Base-by-base conservation (phyloP, 345 rosid species). In the Gossypium ekmanianum region DNA sequence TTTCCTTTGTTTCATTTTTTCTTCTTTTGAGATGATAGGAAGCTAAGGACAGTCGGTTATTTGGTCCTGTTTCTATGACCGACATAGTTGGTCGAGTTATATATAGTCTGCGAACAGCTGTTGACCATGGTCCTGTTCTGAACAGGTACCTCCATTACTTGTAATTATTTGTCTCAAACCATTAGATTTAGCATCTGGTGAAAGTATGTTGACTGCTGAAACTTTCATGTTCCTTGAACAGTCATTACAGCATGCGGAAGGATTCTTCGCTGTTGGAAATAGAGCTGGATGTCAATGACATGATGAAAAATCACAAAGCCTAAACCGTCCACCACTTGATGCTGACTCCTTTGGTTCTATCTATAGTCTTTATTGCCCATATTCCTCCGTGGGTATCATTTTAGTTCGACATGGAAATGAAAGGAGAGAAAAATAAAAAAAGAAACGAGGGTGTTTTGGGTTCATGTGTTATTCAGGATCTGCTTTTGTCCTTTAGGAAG, bases 241-340 rank as follows among this genome's bases (percentile, higher is more conserved):
- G 98, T 85, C 67, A 83, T 76, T 41, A 34, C 79, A 84, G 95
- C 87, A 81, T 83, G 89, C 77, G 51, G 72, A 79, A 74, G 84
- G 98, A 94, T 84, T 83, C 85, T 17, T 88, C 98, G n/a, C 85
- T 94, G 54, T 71, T 94, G 87, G 86, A 91, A 58, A 87, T 92
- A 61, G 98, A 92, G 81, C 84, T 94, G 83, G 98, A 94, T 54
- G 93, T 94, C n/a, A 93, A 91, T 2, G 98, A 94, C 81, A 85
- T 94, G 97, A 81, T 87, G 18, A 91, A 85, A 79, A 85, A 88
- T 79, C 97, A 88, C 87, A 91, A 89, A 85, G 84, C 91, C 41
- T 86, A 83, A 81, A 73, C 73, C 56, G 61, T 63, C 16, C 39
- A 14, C 22, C 29, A 67, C 29, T 48, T 43, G 48, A 73, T 45